Base-by-base conservation (phyloP, 371 early-diverging fungal genomes). In the Syncephalastrum racemosum region DNA sequence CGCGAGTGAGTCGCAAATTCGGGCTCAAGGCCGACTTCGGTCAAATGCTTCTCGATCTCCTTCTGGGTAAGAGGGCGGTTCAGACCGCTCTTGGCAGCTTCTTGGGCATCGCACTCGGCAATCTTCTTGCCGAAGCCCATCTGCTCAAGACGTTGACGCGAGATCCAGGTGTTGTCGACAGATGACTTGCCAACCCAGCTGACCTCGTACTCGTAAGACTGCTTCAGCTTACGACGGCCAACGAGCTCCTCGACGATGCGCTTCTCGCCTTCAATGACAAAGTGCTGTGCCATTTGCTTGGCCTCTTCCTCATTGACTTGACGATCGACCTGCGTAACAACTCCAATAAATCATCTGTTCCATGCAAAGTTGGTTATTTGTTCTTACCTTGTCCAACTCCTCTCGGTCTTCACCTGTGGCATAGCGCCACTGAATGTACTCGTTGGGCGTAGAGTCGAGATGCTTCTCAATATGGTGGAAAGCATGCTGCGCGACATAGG, bases 401-500 rank as follows among this genome's bases (percentile, higher is more conserved):
- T 92, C 93, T 53, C 87, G 83, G 62, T 92, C 93, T 53, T 90
- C 88, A 56, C 93, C 91, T 43, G 79, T 79, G 54, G 81, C 81
- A 64, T 89, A 92, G 59, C 93, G 87, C 93, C 93, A 92, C 62
- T 89, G 90, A 50, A 92, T 86, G 69, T 92, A 92, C 50, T 86
- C 84, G 73, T 90, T 90, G 18, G 93, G 90, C 1, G 93, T 90
- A 58, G 71, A 76, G 56, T 90, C 90, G 68, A 89, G 67, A 59
- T 92, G 93, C 68, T 87, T 84, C 56, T 91, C 90, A 66, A 92
- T 73, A 63, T 92, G 90, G 66, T 91, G 89, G 86, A 92, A 90
- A 52, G 90, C 90, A 56, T 94, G 92, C 74, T 95, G 94, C 24
- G 94, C 90, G 53, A 94, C 92, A 65, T 93, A 94, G 24, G 87